Percentiles rank a stretch among this genome's conserved stretches.
Evolutionary conservation across 2,329 filamentous ascomycete species (phyloP).

Genomic region (Thelonectria olida): DNA sequence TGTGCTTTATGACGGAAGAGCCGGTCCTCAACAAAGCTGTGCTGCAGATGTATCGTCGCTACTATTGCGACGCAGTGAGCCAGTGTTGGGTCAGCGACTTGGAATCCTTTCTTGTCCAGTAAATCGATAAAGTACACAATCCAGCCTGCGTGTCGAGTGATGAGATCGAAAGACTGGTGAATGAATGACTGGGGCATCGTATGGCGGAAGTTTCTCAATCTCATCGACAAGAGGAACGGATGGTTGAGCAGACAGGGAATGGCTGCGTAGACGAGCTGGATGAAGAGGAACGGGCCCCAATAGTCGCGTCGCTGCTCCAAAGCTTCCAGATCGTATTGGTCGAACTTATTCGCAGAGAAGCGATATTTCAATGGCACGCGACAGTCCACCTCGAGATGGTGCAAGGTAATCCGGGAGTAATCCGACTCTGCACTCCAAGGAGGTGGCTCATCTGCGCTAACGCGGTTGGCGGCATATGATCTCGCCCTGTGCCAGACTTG

Average conservation of each 20-base stretch:
- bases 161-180: slow-evolving; percentile 61
- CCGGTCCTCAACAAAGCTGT: slow-evolving; percentile 54
- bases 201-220: slow-evolving; percentile 60
- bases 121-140: slow-evolving; percentile 61
- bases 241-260: slow-evolving; percentile 64
- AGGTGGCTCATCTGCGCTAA: slow-evolving; percentile 51
- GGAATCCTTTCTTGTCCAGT: slow-evolving; percentile 53
- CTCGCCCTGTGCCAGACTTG: slow-evolving; percentile 59
- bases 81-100: slow-evolving; percentile 47
- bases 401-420: slow-evolving; percentile 59
- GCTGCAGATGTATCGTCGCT: slow-evolving; percentile 62
- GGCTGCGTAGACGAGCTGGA: slow-evolving; percentile 62
- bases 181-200: slow-evolving; percentile 64
- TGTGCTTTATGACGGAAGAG: slow-evolving; percentile 34
- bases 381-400: slow-evolving; percentile 62
- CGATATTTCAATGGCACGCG: slow-evolving; percentile 59
- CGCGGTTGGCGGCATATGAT: slow-evolving; percentile 55
- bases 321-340: slow-evolving; percentile 50
- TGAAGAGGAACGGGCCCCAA: slow-evolving; percentile 62
- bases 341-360: slow-evolving; percentile 59
- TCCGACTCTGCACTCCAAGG: slow-evolving; percentile 60
- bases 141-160: slow-evolving; percentile 61
- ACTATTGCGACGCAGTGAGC: slow-evolving; percentile 61
- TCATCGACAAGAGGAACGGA: slow-evolving; percentile 60
- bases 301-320: slow-evolving; percentile 57